Conservation (phyloP, 768 basidiomycete genomes). For the Suillus subaureus region DNA sequence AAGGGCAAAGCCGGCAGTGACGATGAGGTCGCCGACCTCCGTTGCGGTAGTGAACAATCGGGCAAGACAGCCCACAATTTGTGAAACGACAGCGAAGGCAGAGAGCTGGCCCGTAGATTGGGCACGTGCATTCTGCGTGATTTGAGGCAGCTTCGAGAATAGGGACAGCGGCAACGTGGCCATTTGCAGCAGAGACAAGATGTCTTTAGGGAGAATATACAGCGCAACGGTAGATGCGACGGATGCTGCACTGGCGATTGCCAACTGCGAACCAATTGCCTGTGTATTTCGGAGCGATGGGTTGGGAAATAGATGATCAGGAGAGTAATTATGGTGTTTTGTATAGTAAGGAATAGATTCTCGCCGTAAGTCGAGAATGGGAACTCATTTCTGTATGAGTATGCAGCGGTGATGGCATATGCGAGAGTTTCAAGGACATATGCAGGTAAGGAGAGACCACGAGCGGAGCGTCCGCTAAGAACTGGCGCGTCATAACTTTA, state of each 20-base stretch:
- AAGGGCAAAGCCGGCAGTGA: constrained; percentile 82
- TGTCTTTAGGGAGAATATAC: constrained; percentile 46
- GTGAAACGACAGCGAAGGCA: constrained; percentile 87
- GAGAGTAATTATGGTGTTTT: constrained; percentile 86
- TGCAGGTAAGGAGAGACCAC: constrained; percentile 84
- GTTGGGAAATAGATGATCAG: constrained; percentile 75
- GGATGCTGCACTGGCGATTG: constrained; percentile 33
- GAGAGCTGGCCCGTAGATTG: constrained; percentile 92
- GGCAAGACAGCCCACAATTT: constrained; percentile 87
- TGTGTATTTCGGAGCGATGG: constrained; percentile 27
- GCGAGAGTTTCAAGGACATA: constrained; percentile 90
- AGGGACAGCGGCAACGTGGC: constrained; percentile 89
- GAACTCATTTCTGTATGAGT: constrained; percentile 82
- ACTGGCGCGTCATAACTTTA: constrained; percentile 45
- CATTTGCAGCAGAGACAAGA: constrained; percentile 74
- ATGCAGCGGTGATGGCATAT: constrained; percentile 87
- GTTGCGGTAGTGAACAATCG: constrained; percentile 91
- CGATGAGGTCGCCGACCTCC: constrained; percentile 82
- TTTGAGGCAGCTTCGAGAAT: constrained; percentile 94
- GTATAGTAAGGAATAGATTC: constrained; percentile 89
- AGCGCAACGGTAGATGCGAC: constrained; percentile 43
- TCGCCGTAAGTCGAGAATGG: constrained; percentile 99
- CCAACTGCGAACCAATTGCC: constrained; percentile 33
- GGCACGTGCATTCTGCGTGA: constrained; percentile 73
- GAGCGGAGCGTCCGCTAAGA: constrained; percentile 70